Evolutionary conservation across 805 yeast genomes (phyloP), one percentile per base, ranked within the genome.

Genomic region (Yueomyces sp.): DNA sequence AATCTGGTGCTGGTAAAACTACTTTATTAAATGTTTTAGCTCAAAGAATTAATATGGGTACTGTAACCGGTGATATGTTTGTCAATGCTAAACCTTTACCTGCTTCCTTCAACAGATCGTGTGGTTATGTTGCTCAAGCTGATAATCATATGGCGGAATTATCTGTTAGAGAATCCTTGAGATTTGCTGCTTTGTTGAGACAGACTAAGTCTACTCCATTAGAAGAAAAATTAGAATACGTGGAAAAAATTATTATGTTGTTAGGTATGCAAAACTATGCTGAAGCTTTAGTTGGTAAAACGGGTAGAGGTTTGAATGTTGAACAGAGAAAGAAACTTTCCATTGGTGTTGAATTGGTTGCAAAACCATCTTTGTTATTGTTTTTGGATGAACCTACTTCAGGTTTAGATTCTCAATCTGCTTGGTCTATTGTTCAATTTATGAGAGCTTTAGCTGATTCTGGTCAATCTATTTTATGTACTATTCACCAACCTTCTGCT

Each of bases 1-100:
- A 81, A 43, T 82, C 90, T 33, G 92, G 92, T 66, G 92, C 92
- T 40, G 92, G 92, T 66, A 82, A 82, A 56, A 82, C 92, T 28
- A 83, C 90, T 3, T 66, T 82, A 45, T 68, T 83, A 52, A 81
- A 82, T 60, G 79, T 80, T 51, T 69, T 83, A 47, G 79, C 86
- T 27, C 83, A 79, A 55, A 73, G 90, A 60, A 74, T 80, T 44
- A 73, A 78, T 38, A 67, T 74, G 58, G 92, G 90, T 62, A 77
- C 76, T 19, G 74, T 82, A 38, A 73, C 85, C 36, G 84, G 85
- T 53, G 82, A 79, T 53, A 72, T 77, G 70, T 64, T 79, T 58
- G 88, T 82, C 28, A 81, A 83, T 57, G 87, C 86, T 44, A 69
- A 69, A 42, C 70, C 76, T 6, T 65, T 80, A 47, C 66, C 68